These are phyloP conservation scores for Arachnomyces sp. DNA, from an alignment of 2,329 filamentous ascomycete species.

Conservation along the genomic window DNA sequence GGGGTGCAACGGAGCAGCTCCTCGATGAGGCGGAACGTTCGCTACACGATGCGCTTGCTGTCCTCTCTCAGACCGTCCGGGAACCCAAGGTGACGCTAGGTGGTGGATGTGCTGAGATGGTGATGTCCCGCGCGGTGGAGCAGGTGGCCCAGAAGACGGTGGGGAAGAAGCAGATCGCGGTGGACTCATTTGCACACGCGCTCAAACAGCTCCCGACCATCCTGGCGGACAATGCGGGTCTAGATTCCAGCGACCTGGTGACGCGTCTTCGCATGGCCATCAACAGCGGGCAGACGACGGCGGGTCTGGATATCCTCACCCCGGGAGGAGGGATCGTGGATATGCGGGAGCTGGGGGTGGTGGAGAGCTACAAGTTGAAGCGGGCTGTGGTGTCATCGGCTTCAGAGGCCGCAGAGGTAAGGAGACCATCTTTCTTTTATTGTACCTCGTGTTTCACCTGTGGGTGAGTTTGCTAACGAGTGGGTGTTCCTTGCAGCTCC, in stretches of 20 bases:
- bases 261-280: conserved; percentile 85
- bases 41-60: conserved; percentile 89
- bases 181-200: conserved; percentile 79
- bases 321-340: conserved; percentile 89
- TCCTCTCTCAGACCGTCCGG: conserved; percentile 91
- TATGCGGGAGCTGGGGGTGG: conserved; percentile 89
- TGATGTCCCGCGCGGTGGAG: conserved; percentile 97
- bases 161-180: conserved; percentile 92
- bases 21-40: conserved; percentile 95
- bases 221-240: conserved; percentile 90
- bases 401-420: conserved; percentile 90
- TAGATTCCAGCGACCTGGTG: conserved; percentile 91
- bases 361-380: conserved; percentile 99
- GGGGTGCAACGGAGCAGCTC: conserved; percentile 92
- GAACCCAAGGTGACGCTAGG: conserved; percentile 91
- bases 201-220: conserved; percentile 92
- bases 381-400: conserved; percentile 94
- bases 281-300: conserved; percentile 88
- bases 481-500: conserved; percentile 48
- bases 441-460: neutral
- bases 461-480: conserved; percentile 11
- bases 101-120: conserved; percentile 94
- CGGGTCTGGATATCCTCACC: conserved; percentile 78
- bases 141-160: conserved; percentile 86
- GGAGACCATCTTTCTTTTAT: conserved; percentile 23